Evolutionary conservation across 345 rosid genomes (phyloP), one percentile per base, ranked within the genome.

Genomic region (Nephelium lappaceum): DNA sequence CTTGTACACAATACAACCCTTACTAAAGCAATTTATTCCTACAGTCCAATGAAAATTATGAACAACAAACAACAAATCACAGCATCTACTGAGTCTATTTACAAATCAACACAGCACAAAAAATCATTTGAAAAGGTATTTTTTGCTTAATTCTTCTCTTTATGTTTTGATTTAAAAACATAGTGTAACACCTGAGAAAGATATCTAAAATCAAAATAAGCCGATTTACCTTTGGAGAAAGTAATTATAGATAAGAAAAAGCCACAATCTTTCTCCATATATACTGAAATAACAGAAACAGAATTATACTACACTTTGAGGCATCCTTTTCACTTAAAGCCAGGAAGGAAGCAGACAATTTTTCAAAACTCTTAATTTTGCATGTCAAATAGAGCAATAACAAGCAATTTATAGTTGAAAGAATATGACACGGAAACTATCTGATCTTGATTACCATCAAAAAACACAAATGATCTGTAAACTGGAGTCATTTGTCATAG

Each of bases 21-120:
- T 14, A 49, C 55, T 49, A 49, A 49, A 49, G 15, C 31, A 15
- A 0, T 31, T 19, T 15, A 38, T 31, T 65, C 43, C 41, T 5
- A 36, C 43, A 12, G 69, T 31, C 8, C n/a, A 15, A 31, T 31
- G 36, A 65, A 36, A 27, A 3, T 21, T 65, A 36, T 31, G 69
- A 65, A 65, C 69, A 31, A 14, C 16, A 49, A 49, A 49, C 55
- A 49, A 49, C 14, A 65, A 64, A 66, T 66, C 69, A 16, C 69
- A 66, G 18, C 68, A 31, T 31, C 69, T 66, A 36, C 58, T 16
- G n/a, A 53, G 58, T 66, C n/a, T 8, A 41, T 31, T 66, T 36
- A 18, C 6, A 19, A 6, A 66, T 18, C 69, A 66, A 7, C 69
- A 66, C 14, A 42, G 43, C 42, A 5, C 5, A 65, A 27, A 11